Conservation (phyloP, 2,329 filamentous ascomycete genomes). For the Claviceps monticola region DNA sequence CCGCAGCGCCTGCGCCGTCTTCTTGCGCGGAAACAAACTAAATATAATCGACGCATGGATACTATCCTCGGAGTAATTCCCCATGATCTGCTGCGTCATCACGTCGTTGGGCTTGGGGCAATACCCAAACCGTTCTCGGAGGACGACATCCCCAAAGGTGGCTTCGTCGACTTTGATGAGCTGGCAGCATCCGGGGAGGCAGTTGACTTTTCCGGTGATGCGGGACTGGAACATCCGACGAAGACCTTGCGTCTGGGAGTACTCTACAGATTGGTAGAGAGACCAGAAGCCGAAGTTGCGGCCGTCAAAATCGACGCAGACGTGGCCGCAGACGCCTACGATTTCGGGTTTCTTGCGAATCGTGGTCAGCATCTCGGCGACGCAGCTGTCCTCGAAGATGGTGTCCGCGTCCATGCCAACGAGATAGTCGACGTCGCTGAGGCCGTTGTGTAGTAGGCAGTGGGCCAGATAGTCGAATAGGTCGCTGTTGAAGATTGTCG, state of each 20-base stretch:
- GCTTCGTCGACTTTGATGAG: constrained; percentile 34
- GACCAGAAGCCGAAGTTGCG: constrained; percentile 29
- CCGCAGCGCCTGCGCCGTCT: constrained; percentile 31
- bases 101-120: constrained; percentile 33
- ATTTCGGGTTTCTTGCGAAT: constrained; percentile 28
- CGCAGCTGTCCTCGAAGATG: constrained; percentile 29
- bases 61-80: constrained; percentile 33
- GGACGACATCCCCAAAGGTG: constrained; percentile 32
- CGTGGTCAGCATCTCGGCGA: constrained; percentile 29
- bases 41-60: constrained; percentile 36
- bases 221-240: constrained; percentile 35
- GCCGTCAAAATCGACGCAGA: constrained; percentile 31
- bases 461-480: constrained; percentile 27
- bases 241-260: constrained; percentile 32
- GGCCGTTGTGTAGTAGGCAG: constrained; percentile 22
- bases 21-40: constrained; percentile 27
- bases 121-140: constrained; percentile 33
- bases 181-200: constrained; percentile 34
- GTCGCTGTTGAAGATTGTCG: constrained; percentile 31
- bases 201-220: constrained; percentile 35
- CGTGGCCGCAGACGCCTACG: constrained; percentile 34
- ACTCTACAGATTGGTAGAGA: constrained; percentile 33
- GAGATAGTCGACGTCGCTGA: constrained; percentile 27
- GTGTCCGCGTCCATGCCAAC: constrained; percentile 36
- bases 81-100: constrained; percentile 34